A percentile compares a stretch with the other conserved stretches of the same genome.
Evolutionary conservation across 1,284 basidiomycete species (phyloP).

Genomic region (Cutaneotrichosporon sp.): DNA sequence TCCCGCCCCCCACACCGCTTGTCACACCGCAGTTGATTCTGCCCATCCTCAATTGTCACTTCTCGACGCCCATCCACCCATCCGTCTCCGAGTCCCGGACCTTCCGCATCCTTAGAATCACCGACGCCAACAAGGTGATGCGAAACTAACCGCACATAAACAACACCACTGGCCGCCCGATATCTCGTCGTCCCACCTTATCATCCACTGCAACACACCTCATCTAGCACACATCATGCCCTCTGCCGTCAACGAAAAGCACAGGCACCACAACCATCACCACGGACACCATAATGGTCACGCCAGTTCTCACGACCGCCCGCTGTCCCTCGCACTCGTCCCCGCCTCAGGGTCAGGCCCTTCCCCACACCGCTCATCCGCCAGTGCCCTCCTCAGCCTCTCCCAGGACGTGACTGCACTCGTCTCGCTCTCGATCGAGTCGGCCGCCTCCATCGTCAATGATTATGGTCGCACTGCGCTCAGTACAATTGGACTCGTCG

Average conservation of each 20-base stretch:
- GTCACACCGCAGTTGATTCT: neutral
- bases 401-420: constrained; percentile 45
- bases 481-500: constrained; percentile 31
- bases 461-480: constrained; percentile 33
- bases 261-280: constrained; percentile 7
- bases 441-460: constrained; percentile 35
- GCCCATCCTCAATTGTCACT: neutral
- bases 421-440: constrained; percentile 41
- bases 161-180: neutral
- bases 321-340: constrained; percentile 10
- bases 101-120: neutral
- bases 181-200: neutral
- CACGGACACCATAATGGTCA: constrained; percentile 8
- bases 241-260: neutral
- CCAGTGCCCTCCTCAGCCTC: constrained; percentile 35
- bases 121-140: neutral
- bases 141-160: neutral
- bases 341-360: constrained; percentile 9
- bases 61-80: neutral
- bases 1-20: neutral
- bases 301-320: constrained; percentile 1
- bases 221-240: constrained; percentile 1
- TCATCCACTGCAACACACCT: neutral
- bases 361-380: constrained; percentile 12
- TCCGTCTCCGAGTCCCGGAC: neutral